A percentile compares a stretch with the other conserved stretches of the same genome.
Conservation (phyloP, 1,284 basidiomycete genomes). For the Ganoderma sinense region DNA sequence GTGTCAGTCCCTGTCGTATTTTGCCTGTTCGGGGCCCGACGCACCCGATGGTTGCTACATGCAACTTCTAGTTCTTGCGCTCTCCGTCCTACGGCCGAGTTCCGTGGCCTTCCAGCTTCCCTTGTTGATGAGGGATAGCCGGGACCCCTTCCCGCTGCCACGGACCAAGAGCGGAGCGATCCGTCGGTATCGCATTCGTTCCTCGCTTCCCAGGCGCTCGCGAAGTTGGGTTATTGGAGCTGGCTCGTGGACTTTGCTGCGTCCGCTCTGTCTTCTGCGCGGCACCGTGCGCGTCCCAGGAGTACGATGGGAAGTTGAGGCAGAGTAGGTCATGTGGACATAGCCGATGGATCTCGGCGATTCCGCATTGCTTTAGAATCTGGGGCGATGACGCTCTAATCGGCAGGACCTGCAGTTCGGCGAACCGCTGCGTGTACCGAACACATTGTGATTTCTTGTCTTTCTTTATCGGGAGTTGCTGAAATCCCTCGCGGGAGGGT, state of each 20-base stretch:
- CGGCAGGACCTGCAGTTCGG: slow-evolving; percentile 4
- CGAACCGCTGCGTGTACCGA: slow-evolving; percentile 1
- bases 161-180: slow-evolving; percentile 6
- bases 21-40: neutral
- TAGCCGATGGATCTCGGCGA: slow-evolving; percentile 9
- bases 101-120: slow-evolving; percentile 1
- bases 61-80: slow-evolving; percentile 1
- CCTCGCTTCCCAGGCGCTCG: neutral
- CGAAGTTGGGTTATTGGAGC: neutral
- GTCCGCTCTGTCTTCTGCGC: neutral
- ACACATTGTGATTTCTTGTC: neutral
- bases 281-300: neutral
- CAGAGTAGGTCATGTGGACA: neutral
- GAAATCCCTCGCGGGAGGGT: neutral
- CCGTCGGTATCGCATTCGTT: neutral
- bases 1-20: neutral
- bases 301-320: neutral
- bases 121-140: slow-evolving; percentile 3
- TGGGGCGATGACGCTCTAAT: slow-evolving; percentile 10
- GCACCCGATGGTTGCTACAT: slow-evolving; percentile 1
- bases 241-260: neutral
- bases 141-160: neutral
- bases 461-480: neutral
- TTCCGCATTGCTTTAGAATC: slow-evolving; percentile 7
- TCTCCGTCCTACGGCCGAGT: slow-evolving; percentile 8